A percentile compares a stretch with the other conserved stretches of the same genome.
phyloP scores from a whole-genome alignment of 2,329 filamentous ascomycete species.

The Fusarium sp. region DNA sequence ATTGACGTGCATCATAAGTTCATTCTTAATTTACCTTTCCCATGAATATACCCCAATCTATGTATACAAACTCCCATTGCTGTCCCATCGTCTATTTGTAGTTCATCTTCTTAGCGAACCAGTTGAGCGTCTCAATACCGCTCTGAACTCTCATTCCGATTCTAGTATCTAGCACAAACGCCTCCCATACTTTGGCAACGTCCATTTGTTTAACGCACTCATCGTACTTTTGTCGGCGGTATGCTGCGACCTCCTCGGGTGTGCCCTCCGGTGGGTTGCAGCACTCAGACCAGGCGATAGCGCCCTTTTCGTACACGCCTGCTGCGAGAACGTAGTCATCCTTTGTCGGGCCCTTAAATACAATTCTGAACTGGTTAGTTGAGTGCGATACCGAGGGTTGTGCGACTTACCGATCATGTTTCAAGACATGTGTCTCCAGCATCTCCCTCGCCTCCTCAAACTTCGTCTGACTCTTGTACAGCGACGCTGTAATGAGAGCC shows the following conservation, averaged over 20 bases:
- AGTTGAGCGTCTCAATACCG: slow-evolving; percentile 72
- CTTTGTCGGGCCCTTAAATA: slow-evolving; percentile 69
- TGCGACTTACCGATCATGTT: slow-evolving; percentile 68
- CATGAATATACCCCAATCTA: slow-evolving; percentile 28
- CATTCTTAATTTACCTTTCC: background rate
- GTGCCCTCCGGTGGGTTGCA: slow-evolving; percentile 54
- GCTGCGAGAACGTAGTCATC: slow-evolving; percentile 80
- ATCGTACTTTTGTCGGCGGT: slow-evolving; percentile 62
- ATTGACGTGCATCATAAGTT: background rate
- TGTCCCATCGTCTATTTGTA: slow-evolving; percentile 43
- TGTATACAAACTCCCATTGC: slow-evolving; percentile 16
- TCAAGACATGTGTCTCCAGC: slow-evolving; percentile 73
- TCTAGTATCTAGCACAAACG: slow-evolving; percentile 78
- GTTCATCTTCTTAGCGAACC: slow-evolving; percentile 61
- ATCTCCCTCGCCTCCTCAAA: slow-evolving; percentile 73
- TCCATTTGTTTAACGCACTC: slow-evolving; percentile 75
- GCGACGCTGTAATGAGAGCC: slow-evolving; percentile 73
- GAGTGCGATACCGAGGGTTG: rapidly evolving
- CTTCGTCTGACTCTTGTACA: slow-evolving; percentile 72
- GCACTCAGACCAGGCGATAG: slow-evolving; percentile 80
- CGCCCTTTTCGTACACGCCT: slow-evolving; percentile 88
- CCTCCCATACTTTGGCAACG: slow-evolving; percentile 76
- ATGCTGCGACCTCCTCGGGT: slow-evolving; percentile 51
- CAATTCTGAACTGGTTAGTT: slow-evolving; percentile 53
- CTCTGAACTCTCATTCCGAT: slow-evolving; percentile 80